Evolutionary conservation across 371 early-diverging fungal species (phyloP).

Genomic region (Dichotomocladium elegans): DNA sequence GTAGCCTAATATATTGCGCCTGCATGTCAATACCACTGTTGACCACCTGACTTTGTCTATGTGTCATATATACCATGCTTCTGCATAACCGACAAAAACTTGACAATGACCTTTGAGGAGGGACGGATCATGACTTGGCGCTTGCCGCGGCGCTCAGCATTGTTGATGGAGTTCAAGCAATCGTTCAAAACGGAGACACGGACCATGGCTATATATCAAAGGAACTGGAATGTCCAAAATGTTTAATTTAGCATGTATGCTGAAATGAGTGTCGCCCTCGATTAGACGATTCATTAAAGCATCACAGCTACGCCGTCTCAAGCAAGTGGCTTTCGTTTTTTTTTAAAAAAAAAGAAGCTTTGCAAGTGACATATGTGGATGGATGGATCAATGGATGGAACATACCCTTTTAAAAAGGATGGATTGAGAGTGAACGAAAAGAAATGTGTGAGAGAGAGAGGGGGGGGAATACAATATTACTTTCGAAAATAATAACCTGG

Average conservation of each 20-base stretch:
- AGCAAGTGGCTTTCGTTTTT: neutral
- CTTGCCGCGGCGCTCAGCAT: slow-evolving; percentile 72
- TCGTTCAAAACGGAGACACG: slow-evolving; percentile 62
- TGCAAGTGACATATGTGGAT: slow-evolving; percentile 10
- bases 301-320: neutral
- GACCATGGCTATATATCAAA: slow-evolving; percentile 21
- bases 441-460: too few species aligned
- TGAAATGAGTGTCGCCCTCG: slow-evolving; percentile 18
- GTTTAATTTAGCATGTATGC: slow-evolving; percentile 6
- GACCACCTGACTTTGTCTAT: too few species aligned
- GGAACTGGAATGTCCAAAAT: neutral
- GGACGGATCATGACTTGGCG: slow-evolving; percentile 95
- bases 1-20: too few species aligned
- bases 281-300: slow-evolving; percentile 2
- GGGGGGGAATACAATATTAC: too few species aligned
- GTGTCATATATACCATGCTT: slow-evolving; percentile 72
- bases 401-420: neutral
- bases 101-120: slow-evolving; percentile 94
- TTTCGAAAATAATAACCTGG: too few species aligned
- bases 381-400: slow-evolving; percentile 13
- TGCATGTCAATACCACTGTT: too few species aligned
- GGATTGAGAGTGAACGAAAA: neutral
- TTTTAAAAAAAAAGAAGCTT: neutral
- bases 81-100: slow-evolving; percentile 98
- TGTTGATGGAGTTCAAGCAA: slow-evolving; percentile 96